phyloP scores from a whole-genome alignment of 139 green algal genomes.

The Coccomyxa sp. region DNA sequence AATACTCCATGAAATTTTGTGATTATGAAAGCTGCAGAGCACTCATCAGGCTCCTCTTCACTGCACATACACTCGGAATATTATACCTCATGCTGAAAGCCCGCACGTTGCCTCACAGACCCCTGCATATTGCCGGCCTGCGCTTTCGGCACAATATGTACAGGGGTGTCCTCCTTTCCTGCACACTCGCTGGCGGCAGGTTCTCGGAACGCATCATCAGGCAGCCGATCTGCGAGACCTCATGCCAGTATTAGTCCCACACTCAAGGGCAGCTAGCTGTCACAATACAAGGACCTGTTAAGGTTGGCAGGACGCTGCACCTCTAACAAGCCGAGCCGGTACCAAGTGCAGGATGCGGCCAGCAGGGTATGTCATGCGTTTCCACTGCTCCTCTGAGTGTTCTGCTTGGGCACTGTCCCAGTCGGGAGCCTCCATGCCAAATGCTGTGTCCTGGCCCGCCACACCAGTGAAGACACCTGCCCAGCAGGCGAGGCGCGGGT shows the following conservation, averaged over 20 bases:
- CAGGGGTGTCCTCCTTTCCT: not conserved
- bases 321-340: conserved; percentile 31
- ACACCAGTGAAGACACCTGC: not conserved
- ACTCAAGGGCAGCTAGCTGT: not conserved
- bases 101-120: no score
- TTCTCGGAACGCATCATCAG: not conserved
- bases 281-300: not conserved
- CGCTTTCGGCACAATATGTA: no score
- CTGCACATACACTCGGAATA: not conserved
- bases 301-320: not conserved
- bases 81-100: no score
- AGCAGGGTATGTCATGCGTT: conserved; percentile 27
- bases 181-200: not conserved
- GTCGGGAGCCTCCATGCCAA: not conserved
- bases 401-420: not conserved
- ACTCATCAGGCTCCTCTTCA: not conserved
- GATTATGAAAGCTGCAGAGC: not conserved
- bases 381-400: not conserved
- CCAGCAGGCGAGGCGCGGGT: not conserved
- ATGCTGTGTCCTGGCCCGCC: not conserved
- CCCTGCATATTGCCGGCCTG: no score
- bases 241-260: not conserved
- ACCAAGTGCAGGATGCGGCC: conserved; percentile 81
- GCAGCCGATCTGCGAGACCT: not conserved
- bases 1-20: not conserved